These are phyloP conservation scores for Solanum appendiculatum DNA, from an alignment of 257 asterid genomes.

Conservation along the genomic window DNA sequence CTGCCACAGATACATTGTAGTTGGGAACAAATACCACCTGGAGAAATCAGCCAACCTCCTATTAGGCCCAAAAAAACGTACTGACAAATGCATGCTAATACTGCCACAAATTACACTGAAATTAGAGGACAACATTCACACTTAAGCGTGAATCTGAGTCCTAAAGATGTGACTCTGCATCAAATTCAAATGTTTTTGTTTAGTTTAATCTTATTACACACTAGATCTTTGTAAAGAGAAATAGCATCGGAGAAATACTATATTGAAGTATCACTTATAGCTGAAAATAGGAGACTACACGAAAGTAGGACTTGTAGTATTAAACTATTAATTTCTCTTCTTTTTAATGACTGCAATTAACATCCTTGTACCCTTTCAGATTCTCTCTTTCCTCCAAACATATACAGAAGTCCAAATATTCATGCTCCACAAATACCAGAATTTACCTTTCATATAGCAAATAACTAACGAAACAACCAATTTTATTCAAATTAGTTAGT, in stretches of 20 bases:
- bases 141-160: not conserved
- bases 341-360: not conserved
- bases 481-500: not conserved
- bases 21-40: slow-evolving; percentile 97
- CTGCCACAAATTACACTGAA: not conserved
- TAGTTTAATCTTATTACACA: not conserved
- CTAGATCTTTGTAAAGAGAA: not conserved
- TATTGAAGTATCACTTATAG: not conserved
- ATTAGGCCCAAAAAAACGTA: not conserved
- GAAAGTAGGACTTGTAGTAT: not conserved
- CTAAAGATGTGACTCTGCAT: not conserved
- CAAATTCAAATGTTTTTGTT: not conserved
- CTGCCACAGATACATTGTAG: slow-evolving; percentile 97
- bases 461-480: not conserved
- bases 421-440: not conserved
- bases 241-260: not conserved
- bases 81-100: not conserved
- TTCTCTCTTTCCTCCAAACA: not conserved
- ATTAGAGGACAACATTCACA: not conserved
- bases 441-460: not conserved
- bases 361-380: not conserved
- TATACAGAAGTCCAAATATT: not conserved
- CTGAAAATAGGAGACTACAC: not conserved
- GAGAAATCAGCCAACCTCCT: not conserved
- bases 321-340: not conserved